A percentile compares a stretch with the other conserved stretches of the same genome.
These are phyloP conservation scores for Beta macrorhiza DNA, from an alignment of 179 eudicot genomes.

Conservation along the genomic window DNA sequence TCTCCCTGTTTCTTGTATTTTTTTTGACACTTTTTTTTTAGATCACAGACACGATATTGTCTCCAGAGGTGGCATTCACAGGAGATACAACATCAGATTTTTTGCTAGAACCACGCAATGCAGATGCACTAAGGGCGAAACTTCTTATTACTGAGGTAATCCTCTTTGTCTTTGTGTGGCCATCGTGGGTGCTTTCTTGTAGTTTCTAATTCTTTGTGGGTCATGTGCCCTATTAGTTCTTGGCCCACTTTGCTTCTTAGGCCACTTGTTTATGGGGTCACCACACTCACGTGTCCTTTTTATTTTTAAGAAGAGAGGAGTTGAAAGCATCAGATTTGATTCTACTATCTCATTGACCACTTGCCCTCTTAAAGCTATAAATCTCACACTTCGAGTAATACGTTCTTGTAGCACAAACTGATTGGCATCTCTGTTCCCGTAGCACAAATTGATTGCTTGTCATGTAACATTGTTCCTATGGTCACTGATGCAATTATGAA, in stretches of 20 bases:
- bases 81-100: conserved; percentile 95
- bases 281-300: neutral
- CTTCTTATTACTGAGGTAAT: conserved; percentile 86
- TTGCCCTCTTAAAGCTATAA: neutral
- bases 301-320: neutral
- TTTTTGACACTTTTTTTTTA: conserved; percentile 36
- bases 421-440: neutral
- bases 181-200: neutral
- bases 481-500: neutral
- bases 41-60: conserved; percentile 87
- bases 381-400: neutral
- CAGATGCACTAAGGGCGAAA: conserved; percentile 93
- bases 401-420: neutral
- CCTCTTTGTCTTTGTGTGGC: neutral
- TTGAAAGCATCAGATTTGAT: neutral
- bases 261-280: neutral
- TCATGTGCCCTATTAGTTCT: neutral
- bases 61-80: conserved; percentile 96
- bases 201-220: neutral
- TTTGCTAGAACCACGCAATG: conserved; percentile 84
- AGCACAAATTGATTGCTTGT: neutral
- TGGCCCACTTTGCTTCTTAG: neutral
- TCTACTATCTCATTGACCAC: neutral
- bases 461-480: neutral
- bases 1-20: conserved; percentile 11